Conservation (phyloP, 2,329 filamentous ascomycete species). For the Piedraia hortae region DNA sequence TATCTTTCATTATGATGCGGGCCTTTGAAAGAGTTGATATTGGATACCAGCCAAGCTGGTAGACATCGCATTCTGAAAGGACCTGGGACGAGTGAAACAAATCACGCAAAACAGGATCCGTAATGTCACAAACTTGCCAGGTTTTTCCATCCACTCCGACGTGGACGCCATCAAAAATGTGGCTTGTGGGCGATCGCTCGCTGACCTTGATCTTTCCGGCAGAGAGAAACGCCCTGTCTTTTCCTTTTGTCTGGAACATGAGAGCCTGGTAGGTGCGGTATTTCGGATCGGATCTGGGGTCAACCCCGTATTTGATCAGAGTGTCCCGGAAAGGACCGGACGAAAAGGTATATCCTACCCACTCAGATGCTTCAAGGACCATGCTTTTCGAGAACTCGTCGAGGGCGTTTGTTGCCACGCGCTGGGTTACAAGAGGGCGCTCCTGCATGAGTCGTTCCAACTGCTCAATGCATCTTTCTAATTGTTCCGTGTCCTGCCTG, state of each 20-base stretch:
- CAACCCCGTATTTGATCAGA: conserved; percentile 59
- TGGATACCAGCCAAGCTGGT: conserved; percentile 52
- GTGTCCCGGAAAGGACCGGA: conserved; percentile 80
- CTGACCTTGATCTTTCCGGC: conserved; percentile 1
- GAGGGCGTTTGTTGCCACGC: conserved; percentile 51
- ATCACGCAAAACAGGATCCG: conserved; percentile 41
- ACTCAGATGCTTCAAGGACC: conserved; percentile 51
- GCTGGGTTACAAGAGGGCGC: conserved; percentile 65
- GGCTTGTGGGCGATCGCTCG: conserved; percentile 10
- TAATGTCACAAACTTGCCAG: conserved; percentile 85
- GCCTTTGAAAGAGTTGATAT: conserved; percentile 60
- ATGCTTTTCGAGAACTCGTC: conserved; percentile 18
- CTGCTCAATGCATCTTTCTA: conserved; percentile 9
- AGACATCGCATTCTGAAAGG: conserved; percentile 25
- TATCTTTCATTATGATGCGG: conserved; percentile 67
- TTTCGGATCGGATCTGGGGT: conserved; percentile 50
- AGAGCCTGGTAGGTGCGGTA: conserved; percentile 71
- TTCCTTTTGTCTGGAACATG: conserved; percentile 40
- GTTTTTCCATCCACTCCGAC: conserved; percentile 60
- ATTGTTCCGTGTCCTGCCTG: not conserved
- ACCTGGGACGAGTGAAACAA: conserved; percentile 28
- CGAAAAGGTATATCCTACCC: conserved; percentile 75
- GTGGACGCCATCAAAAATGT: conserved; percentile 58
- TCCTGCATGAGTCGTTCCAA: conserved; percentile 39
- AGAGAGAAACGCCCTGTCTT: conserved; percentile 1